Base-by-base conservation (phyloP, 2,329 filamentous ascomycete species). In the Parastagonospora nodorum region DNA sequence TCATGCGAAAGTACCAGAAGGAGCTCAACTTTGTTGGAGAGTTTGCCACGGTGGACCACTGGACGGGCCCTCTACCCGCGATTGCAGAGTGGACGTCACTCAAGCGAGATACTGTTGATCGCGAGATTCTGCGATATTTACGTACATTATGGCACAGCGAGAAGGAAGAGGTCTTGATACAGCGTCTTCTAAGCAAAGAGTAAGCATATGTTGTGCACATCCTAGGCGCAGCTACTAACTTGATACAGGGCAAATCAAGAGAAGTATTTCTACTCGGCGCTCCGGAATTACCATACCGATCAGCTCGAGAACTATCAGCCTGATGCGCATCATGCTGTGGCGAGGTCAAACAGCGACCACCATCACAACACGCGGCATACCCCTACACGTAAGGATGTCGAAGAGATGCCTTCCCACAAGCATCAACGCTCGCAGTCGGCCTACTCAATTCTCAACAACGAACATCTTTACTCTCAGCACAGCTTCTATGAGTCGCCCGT, bases 91-190 rank as follows among this genome's bases (percentile, higher is more conserved):
- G 85, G 65, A 83, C 84, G 31, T 79, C 85, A 2, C 80, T 84
- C 5, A 80, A 80, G 37, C 78, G 79, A 30, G 81, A 84, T 8
- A 88, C 92, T 14, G 85, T 97, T 45, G 91, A 97, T 63, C 77
- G 83, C 40, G 89, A 96, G 58, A 84, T 97, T 27, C 75, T 97
- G 42, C 85, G 92, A 36, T 93, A 96, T 71, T 80, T 99, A 57
- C 88, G 89, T 52, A 93, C 92, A 2, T 82, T 97, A 64, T 97
- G 92, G 92, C 92, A 97, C 76, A 89, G 87, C 62, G 88, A 90
- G 58, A 84, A 84, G 30, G 88, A 93, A 60, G 83, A 88, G 27
- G 82, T 87, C 14, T 75, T 97, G 16, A 81, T 88, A 19, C 78
- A 84, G 48, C 88, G 86, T 64, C 79, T 97, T n/a, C 60, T 78